Conservation (phyloP, 495 filamentous ascomycete genomes). For the Penicillium malachiteum region DNA sequence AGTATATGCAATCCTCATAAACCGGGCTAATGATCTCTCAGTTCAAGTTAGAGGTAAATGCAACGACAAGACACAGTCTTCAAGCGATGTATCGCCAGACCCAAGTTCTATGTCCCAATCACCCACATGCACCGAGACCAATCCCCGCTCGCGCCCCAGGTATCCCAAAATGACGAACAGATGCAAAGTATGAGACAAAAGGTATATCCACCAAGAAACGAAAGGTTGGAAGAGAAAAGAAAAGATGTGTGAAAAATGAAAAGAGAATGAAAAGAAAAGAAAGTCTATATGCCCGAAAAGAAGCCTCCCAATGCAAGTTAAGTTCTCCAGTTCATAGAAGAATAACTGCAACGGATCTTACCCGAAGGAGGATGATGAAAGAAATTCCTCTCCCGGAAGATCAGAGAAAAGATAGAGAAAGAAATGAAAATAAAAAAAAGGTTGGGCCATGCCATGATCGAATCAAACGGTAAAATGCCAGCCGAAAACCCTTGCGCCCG, state of each 20-base stretch:
- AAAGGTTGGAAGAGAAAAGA: background rate
- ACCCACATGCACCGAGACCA: slow-evolving; percentile 2
- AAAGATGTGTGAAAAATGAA: slow-evolving; percentile 1
- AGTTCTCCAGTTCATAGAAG: background rate
- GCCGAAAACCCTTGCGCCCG: slow-evolving; percentile 42
- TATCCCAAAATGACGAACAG: slow-evolving; percentile 1
- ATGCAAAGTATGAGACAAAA: slow-evolving; percentile 5
- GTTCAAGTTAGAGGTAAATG: too few relatives aligned
- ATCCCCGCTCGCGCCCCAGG: background rate
- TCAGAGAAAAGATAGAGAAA: slow-evolving; percentile 4
- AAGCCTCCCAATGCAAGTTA: background rate
- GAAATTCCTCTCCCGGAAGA: background rate
- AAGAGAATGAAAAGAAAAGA: slow-evolving; percentile 3
- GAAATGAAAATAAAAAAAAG: slow-evolving; percentile 17
- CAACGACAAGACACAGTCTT: too few relatives aligned
- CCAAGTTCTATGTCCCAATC: background rate
- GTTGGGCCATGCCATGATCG: slow-evolving; percentile 20
- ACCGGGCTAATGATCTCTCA: background rate
- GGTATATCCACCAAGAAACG: background rate
- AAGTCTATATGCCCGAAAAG: slow-evolving; percentile 21
- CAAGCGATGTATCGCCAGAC: background rate
- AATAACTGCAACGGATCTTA: background rate
- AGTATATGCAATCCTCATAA: slow-evolving; percentile 18
- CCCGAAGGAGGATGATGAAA: background rate
- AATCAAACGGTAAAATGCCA: slow-evolving; percentile 31